These are phyloP conservation scores for Suhomyces taliae DNA, from an alignment of 1,139 yeast species.

Conservation along the genomic window DNA sequence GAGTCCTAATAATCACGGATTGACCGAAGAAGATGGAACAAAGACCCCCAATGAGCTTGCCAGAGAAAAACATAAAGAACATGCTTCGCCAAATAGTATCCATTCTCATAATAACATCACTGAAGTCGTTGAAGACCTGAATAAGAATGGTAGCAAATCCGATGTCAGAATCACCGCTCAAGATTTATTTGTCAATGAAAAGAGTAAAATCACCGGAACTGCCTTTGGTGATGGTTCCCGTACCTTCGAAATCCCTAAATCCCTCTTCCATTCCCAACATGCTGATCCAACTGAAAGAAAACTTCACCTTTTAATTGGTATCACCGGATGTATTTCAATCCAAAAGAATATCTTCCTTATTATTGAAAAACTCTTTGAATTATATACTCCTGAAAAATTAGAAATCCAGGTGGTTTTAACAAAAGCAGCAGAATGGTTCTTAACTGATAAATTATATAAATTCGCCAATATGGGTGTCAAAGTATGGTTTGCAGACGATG, in stretches of 20 bases:
- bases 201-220: not conserved
- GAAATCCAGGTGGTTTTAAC: slow-evolving; percentile 32
- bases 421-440: slow-evolving; percentile 29
- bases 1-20: slow-evolving; percentile 27
- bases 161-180: not conserved
- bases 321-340: slow-evolving; percentile 30
- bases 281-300: slow-evolving; percentile 9
- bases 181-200: not conserved
- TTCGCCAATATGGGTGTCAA: slow-evolving; percentile 28
- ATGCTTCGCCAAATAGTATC: not conserved
- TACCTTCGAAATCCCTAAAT: not conserved
- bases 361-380: slow-evolving; percentile 28
- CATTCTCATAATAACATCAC: not conserved
- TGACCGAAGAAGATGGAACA: slow-evolving; percentile 4
- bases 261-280: not conserved
- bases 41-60: not conserved
- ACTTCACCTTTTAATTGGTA: slow-evolving; percentile 28
- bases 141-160: not conserved
- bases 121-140: not conserved
- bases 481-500: slow-evolving; percentile 31
- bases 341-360: slow-evolving; percentile 26
- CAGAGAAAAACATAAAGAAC: not conserved
- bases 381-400: slow-evolving; percentile 24
- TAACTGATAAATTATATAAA: slow-evolving; percentile 25
- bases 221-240: not conserved